Conservation (phyloP, 2,329 filamentous ascomycete genomes). For the Trichoderma hamatum region DNA sequence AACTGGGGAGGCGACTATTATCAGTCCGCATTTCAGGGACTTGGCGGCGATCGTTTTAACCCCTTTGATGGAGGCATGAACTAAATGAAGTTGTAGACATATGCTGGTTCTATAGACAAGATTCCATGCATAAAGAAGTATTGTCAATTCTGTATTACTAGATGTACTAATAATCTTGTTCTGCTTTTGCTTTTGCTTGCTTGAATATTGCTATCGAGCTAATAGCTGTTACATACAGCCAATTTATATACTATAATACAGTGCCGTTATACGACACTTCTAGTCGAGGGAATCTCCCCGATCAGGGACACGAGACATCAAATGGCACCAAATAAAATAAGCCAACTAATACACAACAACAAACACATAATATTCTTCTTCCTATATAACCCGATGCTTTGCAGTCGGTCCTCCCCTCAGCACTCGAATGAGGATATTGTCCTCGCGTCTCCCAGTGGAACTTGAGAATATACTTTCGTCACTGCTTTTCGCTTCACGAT, state of each 20-base stretch:
- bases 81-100: not conserved
- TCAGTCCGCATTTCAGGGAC: conserved; percentile 30
- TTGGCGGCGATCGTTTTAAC: conserved; percentile 34
- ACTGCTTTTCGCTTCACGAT: not conserved
- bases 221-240: not conserved
- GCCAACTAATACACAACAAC: not conserved
- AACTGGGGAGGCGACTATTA: conserved; percentile 31
- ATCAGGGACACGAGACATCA: not conserved
- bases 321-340: not conserved
- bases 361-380: not conserved
- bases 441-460: not conserved
- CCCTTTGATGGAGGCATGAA: conserved; percentile 24
- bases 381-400: not conserved
- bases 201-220: not conserved
- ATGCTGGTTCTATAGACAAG: not conserved
- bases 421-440: not conserved
- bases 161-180: conserved; percentile 18
- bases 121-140: not conserved
- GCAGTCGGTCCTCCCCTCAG: not conserved
- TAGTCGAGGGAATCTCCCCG: too few relatives aligned
- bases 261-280: not conserved
- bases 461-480: not conserved
- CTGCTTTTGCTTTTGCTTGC: not conserved
- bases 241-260: not conserved
- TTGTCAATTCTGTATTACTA: not conserved